Conservation (phyloP, 768 basidiomycete genomes). For the Mycena maculata region DNA sequence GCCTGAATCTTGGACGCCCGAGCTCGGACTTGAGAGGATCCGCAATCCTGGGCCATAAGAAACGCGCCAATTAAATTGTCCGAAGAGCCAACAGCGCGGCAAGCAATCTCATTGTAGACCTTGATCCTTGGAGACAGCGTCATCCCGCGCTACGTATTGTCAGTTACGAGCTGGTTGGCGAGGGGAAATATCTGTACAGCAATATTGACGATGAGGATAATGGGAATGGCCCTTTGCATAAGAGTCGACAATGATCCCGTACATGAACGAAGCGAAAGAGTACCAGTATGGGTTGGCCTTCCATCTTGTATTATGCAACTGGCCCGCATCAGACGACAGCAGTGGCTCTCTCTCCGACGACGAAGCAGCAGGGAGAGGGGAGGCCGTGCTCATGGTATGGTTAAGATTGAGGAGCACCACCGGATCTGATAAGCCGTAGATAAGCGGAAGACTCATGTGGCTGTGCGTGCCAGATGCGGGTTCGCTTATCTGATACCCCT, state of each 20-base stretch:
- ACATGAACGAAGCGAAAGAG: not conserved
- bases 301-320: conserved; percentile 36
- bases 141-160: conserved; percentile 71
- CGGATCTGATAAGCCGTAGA: conserved; percentile 23
- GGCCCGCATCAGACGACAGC: not conserved
- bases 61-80: not conserved
- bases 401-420: not conserved
- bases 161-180: conserved; percentile 17
- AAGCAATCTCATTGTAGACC: conserved; percentile 83
- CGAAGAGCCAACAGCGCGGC: conserved; percentile 57
- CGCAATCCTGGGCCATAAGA: conserved; percentile 18
- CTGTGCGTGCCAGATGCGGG: too few relatives aligned
- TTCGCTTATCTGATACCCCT: too few relatives aligned
- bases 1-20: conserved; percentile 81
- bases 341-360: conserved; percentile 12
- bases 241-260: conserved; percentile 4
- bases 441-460: too few relatives aligned
- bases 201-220: conserved; percentile 72
- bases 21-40: conserved; percentile 68
- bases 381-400: conserved; percentile 13
- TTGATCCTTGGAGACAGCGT: conserved; percentile 83
- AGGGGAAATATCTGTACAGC: conserved; percentile 59
- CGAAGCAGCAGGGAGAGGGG: not conserved
- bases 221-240: conserved; percentile 72
- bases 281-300: conserved; percentile 61